Base-by-base conservation (phyloP, 805 yeast genomes). In the Nakazawaea populi region DNA sequence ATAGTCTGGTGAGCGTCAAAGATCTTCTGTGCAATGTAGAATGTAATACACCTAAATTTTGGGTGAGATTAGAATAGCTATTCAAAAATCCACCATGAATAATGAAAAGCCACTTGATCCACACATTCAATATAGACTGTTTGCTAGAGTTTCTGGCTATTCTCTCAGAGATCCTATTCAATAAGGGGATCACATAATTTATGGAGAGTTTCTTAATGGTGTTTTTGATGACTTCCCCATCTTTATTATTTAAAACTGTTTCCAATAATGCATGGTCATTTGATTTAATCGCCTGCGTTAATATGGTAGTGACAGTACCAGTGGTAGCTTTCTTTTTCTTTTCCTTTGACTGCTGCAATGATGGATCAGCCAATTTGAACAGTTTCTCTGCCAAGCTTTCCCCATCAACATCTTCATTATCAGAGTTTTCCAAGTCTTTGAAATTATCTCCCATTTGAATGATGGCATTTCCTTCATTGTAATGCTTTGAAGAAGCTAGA, bases 191-290 rank as follows among this genome's bases (percentile, higher is more conserved):
- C 5, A 81, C 80, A 55, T 75, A 70, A 4, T 73, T 64, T 7
- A 82, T 68, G 44, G 77, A 79, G 47, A 80, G 65, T 55, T 73
- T 72, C 14, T 73, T 55, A 44, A 80, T 72, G 6, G 85, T 80
- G 49, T 72, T 71, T 56, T 74, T 75, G 43, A 79, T 76, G 7
- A 77, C 68, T 6, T 60, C 63, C 46, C 78, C 77, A 56, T 80
- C 83, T 45, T 73, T 71, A 57, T 78, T 78, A 52, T 68, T 67
- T 55, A 94, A 74, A 10, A 96, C 96, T 3, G 89, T 81, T 65
- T 94, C 98, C 55, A 94, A 74, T 51, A 94, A 72, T 8, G 94
- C 72, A 60, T 84, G 90, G 64, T 94, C 99, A 60, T 87, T 88
- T 24, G 95, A 83, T 59, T 81, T 83, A 55, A 94, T 74, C 0